phyloP scores from a whole-genome alignment of 345 rosid genomes.

The Orychophragmus violaceus region DNA sequence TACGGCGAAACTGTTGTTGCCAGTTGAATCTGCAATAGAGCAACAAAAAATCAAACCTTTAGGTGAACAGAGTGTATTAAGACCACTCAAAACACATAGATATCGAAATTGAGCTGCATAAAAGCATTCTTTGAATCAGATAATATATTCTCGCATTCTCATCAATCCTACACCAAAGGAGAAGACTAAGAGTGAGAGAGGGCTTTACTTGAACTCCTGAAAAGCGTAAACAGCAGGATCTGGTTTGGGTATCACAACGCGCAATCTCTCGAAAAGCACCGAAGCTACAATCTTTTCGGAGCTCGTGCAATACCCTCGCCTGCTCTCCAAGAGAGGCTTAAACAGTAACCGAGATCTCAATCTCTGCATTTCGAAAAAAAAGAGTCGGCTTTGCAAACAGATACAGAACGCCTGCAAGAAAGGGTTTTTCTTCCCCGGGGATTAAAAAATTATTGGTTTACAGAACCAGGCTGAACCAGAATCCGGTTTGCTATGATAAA shows the following conservation, averaged over 20 bases:
- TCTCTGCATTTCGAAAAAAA: slow-evolving; percentile 40
- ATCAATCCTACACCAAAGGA: background rate
- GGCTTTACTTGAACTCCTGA: slow-evolving; percentile 87
- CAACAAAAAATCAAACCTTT: background rate
- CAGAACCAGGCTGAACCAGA: background rate
- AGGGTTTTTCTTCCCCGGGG: background rate
- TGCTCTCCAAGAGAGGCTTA: slow-evolving; percentile 25
- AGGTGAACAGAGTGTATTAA: background rate
- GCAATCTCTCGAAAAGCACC: slow-evolving; percentile 87
- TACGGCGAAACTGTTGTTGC: slow-evolving; percentile 76
- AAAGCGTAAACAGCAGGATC: slow-evolving; percentile 87
- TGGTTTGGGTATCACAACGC: slow-evolving; percentile 82
- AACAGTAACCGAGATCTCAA: slow-evolving; percentile 30
- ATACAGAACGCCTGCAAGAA: background rate
- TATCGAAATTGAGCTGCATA: background rate
- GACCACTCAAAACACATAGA: background rate
- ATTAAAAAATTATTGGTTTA: background rate
- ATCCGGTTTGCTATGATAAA: background rate
- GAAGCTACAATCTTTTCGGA: slow-evolving; percentile 82
- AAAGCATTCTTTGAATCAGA: background rate
- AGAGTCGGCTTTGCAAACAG: background rate
- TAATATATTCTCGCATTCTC: background rate
- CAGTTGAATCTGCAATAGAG: slow-evolving; percentile 61
- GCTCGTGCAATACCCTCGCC: slow-evolving; percentile 51
- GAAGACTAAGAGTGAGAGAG: background rate